A percentile compares a stretch with the other conserved stretches of the same genome.
Evolutionary conservation across 805 yeast species (phyloP).

Genomic region (Suhomyces xylopsoci): DNA sequence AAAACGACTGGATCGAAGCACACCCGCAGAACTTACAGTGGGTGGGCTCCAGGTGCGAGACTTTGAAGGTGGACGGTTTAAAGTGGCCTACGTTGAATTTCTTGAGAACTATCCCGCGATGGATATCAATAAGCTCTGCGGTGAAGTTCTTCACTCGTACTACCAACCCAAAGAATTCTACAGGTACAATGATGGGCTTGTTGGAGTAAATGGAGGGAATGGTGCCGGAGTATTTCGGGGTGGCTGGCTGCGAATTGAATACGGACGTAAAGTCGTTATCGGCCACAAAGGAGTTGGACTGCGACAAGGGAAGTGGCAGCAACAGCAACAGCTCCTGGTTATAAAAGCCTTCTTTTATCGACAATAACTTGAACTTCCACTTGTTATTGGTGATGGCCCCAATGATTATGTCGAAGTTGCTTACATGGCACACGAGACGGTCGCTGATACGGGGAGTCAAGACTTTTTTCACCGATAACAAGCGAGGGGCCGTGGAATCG

Average conservation of each 20-base stretch:
- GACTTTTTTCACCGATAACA: conserved; percentile 55
- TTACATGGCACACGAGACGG: conserved; percentile 55
- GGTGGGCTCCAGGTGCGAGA: conserved; percentile 79
- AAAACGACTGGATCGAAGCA: conserved; percentile 70
- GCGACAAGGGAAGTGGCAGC: conserved; percentile 9
- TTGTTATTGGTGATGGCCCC: conserved; percentile 63
- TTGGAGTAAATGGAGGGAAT: conserved; percentile 11
- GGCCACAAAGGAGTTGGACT: conserved; percentile 6
- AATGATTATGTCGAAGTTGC: conserved; percentile 51
- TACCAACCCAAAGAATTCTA: conserved; percentile 74
- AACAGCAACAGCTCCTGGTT: conserved; percentile 26
- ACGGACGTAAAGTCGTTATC: conserved; percentile 15
- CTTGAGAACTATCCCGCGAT: conserved; percentile 68
- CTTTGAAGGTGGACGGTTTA: conserved; percentile 58
- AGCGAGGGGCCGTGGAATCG: conserved; percentile 8
- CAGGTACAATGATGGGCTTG: conserved; percentile 45
- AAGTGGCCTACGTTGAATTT: conserved; percentile 60
- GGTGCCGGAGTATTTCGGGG: not conserved
- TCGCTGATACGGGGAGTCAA: conserved; percentile 74
- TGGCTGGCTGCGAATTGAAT: not conserved
- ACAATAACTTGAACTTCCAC: conserved; percentile 58
- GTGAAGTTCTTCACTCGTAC: conserved; percentile 52
- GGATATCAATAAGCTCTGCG: conserved; percentile 74
- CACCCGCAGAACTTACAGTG: conserved; percentile 92
- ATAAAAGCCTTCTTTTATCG: conserved; percentile 45